phyloP scores from a whole-genome alignment of 2,329 filamentous ascomycete species.

The Cladobotryum protrusum region DNA sequence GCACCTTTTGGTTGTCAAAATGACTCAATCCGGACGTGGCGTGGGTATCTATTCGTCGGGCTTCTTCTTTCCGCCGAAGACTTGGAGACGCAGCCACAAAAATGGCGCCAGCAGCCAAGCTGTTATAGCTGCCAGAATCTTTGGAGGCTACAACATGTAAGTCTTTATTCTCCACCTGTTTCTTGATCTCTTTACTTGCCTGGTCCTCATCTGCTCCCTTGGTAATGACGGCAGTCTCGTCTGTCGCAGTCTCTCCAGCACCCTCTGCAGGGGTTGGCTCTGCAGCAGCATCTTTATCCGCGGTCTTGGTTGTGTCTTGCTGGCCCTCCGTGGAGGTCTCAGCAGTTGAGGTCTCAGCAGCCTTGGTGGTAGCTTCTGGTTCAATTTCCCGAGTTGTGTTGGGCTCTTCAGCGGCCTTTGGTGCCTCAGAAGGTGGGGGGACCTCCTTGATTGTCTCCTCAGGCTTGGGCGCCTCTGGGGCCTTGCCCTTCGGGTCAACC shows the following conservation, averaged over 20 bases:
- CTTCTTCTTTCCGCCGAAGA: conserved; percentile 5
- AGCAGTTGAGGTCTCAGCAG: conserved; percentile 3
- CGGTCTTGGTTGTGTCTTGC: neutral
- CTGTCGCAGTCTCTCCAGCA: neutral
- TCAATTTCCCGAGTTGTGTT: conserved; percentile 5
- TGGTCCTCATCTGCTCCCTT: conserved; percentile 8
- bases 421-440: conserved; percentile 2
- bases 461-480: conserved; percentile 5
- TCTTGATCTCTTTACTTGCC: conserved; percentile 14
- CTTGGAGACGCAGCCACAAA: conserved; percentile 9
- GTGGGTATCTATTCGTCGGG: conserved; percentile 7
- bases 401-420: conserved; percentile 7
- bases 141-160: conserved; percentile 13
- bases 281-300: neutral
- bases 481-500: conserved; percentile 5
- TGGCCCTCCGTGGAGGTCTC: neutral
- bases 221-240: neutral
- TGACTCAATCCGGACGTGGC: conserved; percentile 8
- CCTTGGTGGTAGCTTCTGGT: neutral
- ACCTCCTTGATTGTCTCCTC: conserved; percentile 6
- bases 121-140: conserved; percentile 9
- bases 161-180: conserved; percentile 10
- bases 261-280: conserved; percentile 1
- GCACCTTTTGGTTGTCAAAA: conserved; percentile 4
- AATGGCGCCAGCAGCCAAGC: conserved; percentile 13